Conservation (phyloP, 768 basidiomycete species). For the Psilocybe tampanensis region DNA sequence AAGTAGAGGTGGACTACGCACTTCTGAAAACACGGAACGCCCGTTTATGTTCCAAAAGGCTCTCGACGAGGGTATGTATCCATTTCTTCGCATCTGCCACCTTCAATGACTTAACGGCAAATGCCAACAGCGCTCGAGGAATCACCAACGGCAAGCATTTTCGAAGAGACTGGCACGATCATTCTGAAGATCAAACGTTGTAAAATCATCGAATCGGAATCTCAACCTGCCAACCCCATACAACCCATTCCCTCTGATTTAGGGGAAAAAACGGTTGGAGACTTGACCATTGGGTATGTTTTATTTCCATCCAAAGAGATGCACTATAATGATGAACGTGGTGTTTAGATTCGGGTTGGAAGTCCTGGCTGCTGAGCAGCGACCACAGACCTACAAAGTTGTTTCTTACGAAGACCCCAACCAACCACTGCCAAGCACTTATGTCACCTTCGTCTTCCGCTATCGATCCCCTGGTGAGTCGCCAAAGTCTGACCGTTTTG, state of each 20-base stretch:
- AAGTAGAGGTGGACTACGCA: slow-evolving; percentile 54
- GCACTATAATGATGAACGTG: background rate
- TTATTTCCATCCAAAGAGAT: slow-evolving; percentile 4
- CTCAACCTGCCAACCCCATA: slow-evolving; percentile 44
- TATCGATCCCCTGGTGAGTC: slow-evolving; percentile 57
- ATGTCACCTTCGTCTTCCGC: slow-evolving; percentile 68
- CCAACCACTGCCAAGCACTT: slow-evolving; percentile 43
- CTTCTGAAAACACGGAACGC: slow-evolving; percentile 50
- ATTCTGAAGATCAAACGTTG: slow-evolving; percentile 52
- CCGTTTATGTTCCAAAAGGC: slow-evolving; percentile 62
- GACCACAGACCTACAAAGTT: slow-evolving; percentile 55
- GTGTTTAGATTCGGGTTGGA: slow-evolving; percentile 52
- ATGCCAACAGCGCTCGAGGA: background rate
- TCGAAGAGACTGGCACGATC: slow-evolving; percentile 55
- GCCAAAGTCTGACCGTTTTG: background rate
- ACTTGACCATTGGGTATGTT: slow-evolving; percentile 49
- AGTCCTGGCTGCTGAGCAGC: slow-evolving; percentile 38
- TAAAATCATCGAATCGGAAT: slow-evolving; percentile 35
- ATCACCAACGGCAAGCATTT: slow-evolving; percentile 13
- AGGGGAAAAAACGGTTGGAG: slow-evolving; percentile 42
- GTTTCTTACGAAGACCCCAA: slow-evolving; percentile 45
- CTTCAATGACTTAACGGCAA: background rate
- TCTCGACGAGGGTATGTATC: slow-evolving; percentile 35
- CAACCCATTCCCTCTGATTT: slow-evolving; percentile 36
- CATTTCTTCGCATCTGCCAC: background rate